Evolutionary conservation across 352 stramenopile genomes (phyloP).

Genomic region (Blastocystis sp.): DNA sequence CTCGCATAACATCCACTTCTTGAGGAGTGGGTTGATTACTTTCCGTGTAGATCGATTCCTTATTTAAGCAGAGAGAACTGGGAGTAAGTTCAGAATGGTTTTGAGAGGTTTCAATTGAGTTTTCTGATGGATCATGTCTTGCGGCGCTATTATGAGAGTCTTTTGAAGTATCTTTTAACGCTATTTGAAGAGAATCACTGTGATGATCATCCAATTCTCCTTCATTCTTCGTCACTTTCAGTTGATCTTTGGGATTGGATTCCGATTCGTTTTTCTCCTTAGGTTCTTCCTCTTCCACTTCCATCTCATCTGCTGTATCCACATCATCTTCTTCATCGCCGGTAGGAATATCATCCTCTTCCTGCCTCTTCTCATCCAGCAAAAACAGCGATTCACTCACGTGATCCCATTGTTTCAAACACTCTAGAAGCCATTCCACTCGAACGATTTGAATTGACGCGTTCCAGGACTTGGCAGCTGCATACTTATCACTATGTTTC

Average conservation of each 20-base stretch:
- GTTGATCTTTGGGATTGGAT: not conserved
- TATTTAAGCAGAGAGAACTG: too few relatives aligned
- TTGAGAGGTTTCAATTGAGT: too few relatives aligned
- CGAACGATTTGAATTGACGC: not conserved
- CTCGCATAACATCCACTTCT: not conserved
- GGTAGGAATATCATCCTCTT: not conserved
- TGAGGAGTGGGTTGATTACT: not conserved
- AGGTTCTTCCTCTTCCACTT: not conserved
- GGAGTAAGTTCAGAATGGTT: too few relatives aligned
- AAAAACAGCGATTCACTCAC: not conserved
- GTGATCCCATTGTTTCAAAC: not conserved
- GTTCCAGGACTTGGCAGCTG: not conserved
- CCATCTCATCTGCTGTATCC: not conserved
- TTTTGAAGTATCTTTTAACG: too few relatives aligned
- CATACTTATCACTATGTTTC: slow-evolving; percentile 27
- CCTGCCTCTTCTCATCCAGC: not conserved
- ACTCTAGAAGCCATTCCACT: slow-evolving; percentile 25
- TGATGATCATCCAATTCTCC: too few relatives aligned
- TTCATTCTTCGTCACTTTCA: not conserved
- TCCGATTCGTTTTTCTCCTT: not conserved
- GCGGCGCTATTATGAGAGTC: too few relatives aligned
- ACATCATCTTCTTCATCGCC: slow-evolving; percentile 36
- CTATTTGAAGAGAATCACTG: too few relatives aligned
- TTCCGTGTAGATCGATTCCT: not conserved
- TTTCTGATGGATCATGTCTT: too few relatives aligned